Evolutionary conservation across 352 stramenopile genomes (phyloP), one percentile per base, ranked within the genome.

Genomic region (Phytophthora tubulina): DNA sequence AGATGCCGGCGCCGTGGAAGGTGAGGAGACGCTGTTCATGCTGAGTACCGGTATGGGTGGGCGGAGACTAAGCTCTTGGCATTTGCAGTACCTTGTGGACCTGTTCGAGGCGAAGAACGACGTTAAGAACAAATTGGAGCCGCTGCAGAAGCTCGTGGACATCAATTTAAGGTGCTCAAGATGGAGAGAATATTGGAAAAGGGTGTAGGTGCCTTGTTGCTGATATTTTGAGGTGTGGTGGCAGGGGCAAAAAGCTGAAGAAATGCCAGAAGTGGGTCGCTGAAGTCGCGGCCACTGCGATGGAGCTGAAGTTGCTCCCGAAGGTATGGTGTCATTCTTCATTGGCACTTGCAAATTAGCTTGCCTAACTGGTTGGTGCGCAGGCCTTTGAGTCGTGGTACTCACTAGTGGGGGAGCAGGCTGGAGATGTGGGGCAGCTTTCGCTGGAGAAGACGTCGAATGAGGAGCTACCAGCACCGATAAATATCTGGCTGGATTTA

Each of bases 361-460:
- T 51, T 36, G 9, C 8, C 27, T 72, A 1, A 54, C n/a, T 63
- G 55, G 7, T 17, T 10, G 41, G 1, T 53, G 17, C 21, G 21
- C 33, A 95, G 88, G 86, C 87, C 2, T 93, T 96, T 57, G 78
- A 92, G 33, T 81, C 87, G 30, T 96, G 82, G 83, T 91, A 93
- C 64, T 73, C 79, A 44, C 79, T 96, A n/a, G 80, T 95, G 33
- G 74, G 57, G 52, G 76, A 59, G 50, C 66, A 56, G 46, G 67
- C 30, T 66, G 53, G 58, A 21, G 72, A 73, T 0, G 42, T 68
- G 17, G 65, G 56, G 1, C 76, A 91, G 31, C 69, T 87, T 8
- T 84, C 70, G 39, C 59, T 94, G 3, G 66, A 81, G 2, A 62
- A 72, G 13, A 85, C 80, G 7, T 76, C 84, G 2, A 95, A 95